Evolutionary conservation across 345 rosid genomes (phyloP), one percentile per base, ranked within the genome.

Genomic region (Rubroshorea leprosula): DNA sequence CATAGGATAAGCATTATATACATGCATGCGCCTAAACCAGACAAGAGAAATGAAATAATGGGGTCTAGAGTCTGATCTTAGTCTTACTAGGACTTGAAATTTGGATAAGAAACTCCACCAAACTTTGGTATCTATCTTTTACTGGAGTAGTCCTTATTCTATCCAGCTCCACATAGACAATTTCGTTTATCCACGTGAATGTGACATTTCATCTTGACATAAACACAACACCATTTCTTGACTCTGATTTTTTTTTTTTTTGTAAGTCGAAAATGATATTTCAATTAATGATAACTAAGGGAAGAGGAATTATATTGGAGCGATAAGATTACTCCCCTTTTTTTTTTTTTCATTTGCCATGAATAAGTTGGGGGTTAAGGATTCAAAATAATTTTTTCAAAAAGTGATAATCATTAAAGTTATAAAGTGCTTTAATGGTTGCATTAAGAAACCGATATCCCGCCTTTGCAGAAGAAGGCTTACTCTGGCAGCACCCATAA

Each of bases 161-260:
- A 57, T 68, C 65, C 52, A 61, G 24, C 29, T 48, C 4, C 21
- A 35, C 41, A 35, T 35, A 41, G 64, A 73, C 56, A 65, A 47
- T 49, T 27, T 61, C 49, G 53, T 23, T 58, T 48, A 35, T 23
- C 24, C 48, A 24, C 46, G 14, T 27, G 67, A 57, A 9, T 13
- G 17, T 44, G 68, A 61, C 67, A 21, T 1, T 49, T 35, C 10
- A 22, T 55, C 61, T 12, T n/a, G 45, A 63, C 47, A 35, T 14
- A 29, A 49, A 49, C 20, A 1, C 16, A 20, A 49, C 20, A 48
- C 49, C 21, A 7, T 35, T 35, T 35, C 11, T 8, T 8, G 1
- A 35, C 12, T 3, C 8, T 27, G 31, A 3, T 27, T 4, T 27
- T n/a, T 3, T 27, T 27, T 27, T 8, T 27, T 35, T 13, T 6